Evolutionary conservation across 306 rosid genomes (phyloP), one percentile per base, ranked within the genome.

Genomic region (Astragalus membranaceus): DNA sequence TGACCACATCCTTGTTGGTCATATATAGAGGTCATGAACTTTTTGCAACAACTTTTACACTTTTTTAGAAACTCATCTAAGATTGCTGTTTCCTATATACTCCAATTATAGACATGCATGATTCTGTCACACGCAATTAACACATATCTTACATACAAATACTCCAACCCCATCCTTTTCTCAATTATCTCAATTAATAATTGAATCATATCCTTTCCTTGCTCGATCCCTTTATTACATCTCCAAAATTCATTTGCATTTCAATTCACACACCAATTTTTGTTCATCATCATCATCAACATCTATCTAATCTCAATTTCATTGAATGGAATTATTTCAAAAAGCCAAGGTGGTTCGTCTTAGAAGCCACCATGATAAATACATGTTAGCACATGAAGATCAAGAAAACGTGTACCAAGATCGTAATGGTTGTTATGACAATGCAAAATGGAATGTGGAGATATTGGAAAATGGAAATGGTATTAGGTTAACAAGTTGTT

Each of bases 391-490:
- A 0, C 85, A 84, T 6, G 88, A 90, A 0, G 89, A 93, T 17
- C 70, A 90, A 75, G 97, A 90, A 69, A 9, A 67, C 0, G 97
- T 93, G 0, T 72, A 52, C 58, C 98, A 88, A 79, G 90, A 87
- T 11, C 90, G 98, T 0, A 85, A 88, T 0, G 97, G 97, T 4
- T 51, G 79, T 33, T 44, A 59, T 41, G 77, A 29, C n/a, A 85
- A 88, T 7, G 94, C 98, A 1, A 84, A 60, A 75, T 93, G 98
- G 98, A 83, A 35, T 0, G 96, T 93, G 8, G 98, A 93, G 73
- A 7, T 82, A 14, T 58, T 78, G 1, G 81, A 81, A 5, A 69
- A 63, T 4, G 12, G 48, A 1, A 51, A 74, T 9, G 72, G 32
- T 3, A 12, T 93, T 20, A 87, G 98, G 46, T 58, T 93, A 59